Percentiles rank a stretch among this genome's conserved stretches.
Conservation (phyloP, 2,329 filamentous ascomycete species). For the Podosphaera fusca region DNA sequence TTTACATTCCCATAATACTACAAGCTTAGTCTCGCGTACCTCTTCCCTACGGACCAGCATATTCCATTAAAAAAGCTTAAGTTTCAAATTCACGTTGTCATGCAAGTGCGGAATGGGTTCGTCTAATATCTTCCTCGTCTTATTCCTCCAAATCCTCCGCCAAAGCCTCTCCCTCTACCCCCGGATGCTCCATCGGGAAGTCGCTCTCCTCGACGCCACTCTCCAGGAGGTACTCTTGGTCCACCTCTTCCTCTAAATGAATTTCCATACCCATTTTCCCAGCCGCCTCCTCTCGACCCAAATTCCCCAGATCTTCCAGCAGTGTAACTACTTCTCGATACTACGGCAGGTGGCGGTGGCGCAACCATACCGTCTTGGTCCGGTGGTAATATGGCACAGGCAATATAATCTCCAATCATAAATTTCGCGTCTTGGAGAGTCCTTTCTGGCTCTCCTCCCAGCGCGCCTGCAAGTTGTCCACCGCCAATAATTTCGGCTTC, state of each 20-base stretch:
- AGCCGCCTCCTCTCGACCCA: slow-evolving; percentile 18
- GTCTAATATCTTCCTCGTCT: slow-evolving; percentile 20
- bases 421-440: slow-evolving; percentile 58
- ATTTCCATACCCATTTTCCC: slow-evolving; percentile 16
- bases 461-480: slow-evolving; percentile 15
- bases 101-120: slow-evolving; percentile 3
- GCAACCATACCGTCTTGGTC: slow-evolving; percentile 51
- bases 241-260: slow-evolving; percentile 17
- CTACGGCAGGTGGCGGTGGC: slow-evolving; percentile 28
- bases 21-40: not conserved
- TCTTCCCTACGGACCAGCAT: not conserved
- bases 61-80: not conserved
- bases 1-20: not conserved
- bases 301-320: slow-evolving; percentile 14
- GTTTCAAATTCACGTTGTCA: not conserved
- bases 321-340: slow-evolving; percentile 18
- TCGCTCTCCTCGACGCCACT: slow-evolving; percentile 44
- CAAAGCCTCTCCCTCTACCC: slow-evolving; percentile 19
- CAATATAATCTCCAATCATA: slow-evolving; percentile 73
- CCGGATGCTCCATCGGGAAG: slow-evolving; percentile 27
- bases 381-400: slow-evolving; percentile 59
- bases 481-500: slow-evolving; percentile 16
- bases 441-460: slow-evolving; percentile 41
- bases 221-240: slow-evolving; percentile 24
- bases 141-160: slow-evolving; percentile 23